A percentile compares a stretch with the other conserved stretches of the same genome.
Evolutionary conservation across 768 basidiomycete genomes (phyloP).

Genomic region (Mycena chlorophos): DNA sequence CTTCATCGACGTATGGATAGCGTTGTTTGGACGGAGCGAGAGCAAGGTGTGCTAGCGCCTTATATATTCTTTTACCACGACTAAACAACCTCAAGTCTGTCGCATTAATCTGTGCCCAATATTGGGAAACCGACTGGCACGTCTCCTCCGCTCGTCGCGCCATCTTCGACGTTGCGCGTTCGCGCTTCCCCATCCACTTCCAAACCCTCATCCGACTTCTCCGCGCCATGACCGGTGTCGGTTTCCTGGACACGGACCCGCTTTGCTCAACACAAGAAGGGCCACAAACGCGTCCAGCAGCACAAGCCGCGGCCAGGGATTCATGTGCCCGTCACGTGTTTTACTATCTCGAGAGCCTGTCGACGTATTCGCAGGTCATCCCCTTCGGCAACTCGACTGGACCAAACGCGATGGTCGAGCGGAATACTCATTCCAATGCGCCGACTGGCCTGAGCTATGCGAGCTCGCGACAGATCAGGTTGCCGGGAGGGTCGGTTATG

Average conservation of each 20-base stretch:
- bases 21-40: slow-evolving; percentile 76
- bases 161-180: slow-evolving; percentile 78
- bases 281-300: slow-evolving; percentile 14
- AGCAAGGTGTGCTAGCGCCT: slow-evolving; percentile 28
- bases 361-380: slow-evolving; percentile 75
- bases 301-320: slow-evolving; percentile 46
- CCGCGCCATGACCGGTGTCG: slow-evolving; percentile 73
- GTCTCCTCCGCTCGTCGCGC: slow-evolving; percentile 68
- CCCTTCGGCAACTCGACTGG: slow-evolving; percentile 63
- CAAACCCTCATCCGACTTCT: slow-evolving; percentile 69
- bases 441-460: slow-evolving; percentile 57
- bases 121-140: slow-evolving; percentile 79
- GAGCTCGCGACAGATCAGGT: slow-evolving; percentile 64
- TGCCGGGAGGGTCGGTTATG: slow-evolving; percentile 76
- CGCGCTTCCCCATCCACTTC: slow-evolving; percentile 82
- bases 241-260: slow-evolving; percentile 74
- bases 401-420: slow-evolving; percentile 63
- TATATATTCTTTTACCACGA: not conserved
- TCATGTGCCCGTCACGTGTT: slow-evolving; percentile 70
- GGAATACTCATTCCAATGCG: slow-evolving; percentile 52
- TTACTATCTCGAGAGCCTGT: slow-evolving; percentile 69
- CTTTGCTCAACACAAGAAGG: slow-evolving; percentile 46
- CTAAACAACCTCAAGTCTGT: slow-evolving; percentile 45
- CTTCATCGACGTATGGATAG: slow-evolving; percentile 75
- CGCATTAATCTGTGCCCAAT: slow-evolving; percentile 72